These are phyloP conservation scores for button mushroom (Agaricus bisporus) DNA, from an alignment of 768 basidiomycete species.

Conservation along the genomic window DNA sequence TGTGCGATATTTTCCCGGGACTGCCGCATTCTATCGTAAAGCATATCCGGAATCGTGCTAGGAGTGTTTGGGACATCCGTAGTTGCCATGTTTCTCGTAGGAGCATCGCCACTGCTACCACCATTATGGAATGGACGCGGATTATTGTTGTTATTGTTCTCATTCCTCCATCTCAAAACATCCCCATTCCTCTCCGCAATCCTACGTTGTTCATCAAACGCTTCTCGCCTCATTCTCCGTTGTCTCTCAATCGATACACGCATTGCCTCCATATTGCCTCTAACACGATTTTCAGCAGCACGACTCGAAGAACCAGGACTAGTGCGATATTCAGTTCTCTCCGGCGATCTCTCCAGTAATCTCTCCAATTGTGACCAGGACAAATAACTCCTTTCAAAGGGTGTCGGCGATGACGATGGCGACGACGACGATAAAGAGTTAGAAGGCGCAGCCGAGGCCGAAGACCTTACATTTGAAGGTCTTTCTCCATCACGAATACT, in stretches of 20 bases:
- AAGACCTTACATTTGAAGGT: too few species aligned
- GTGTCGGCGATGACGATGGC: too few species aligned
- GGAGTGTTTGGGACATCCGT: background rate
- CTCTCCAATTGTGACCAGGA: constrained; percentile 5
- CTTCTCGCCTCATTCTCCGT: background rate
- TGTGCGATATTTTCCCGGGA: too few species aligned
- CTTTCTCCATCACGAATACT: too few species aligned
- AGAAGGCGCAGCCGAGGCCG: too few species aligned
- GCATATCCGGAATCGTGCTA: background rate
- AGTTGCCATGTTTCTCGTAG: constrained; percentile 1
- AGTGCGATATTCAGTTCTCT: background rate
- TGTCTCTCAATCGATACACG: background rate
- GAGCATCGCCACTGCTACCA: background rate
- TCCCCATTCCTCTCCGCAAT: background rate
- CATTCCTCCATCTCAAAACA: background rate
- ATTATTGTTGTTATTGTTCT: background rate
- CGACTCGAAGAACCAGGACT: background rate
- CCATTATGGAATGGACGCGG: too few species aligned
- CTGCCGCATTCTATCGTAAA: too few species aligned
- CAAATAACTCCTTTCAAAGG: background rate
- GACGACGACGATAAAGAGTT: background rate
- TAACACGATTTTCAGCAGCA: background rate
- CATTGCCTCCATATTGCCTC: background rate
- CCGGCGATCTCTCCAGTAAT: constrained; percentile 4
- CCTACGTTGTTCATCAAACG: background rate